Evolutionary conservation across 139 green algal genomes (phyloP).

Genomic region (Micractinium sp.): DNA sequence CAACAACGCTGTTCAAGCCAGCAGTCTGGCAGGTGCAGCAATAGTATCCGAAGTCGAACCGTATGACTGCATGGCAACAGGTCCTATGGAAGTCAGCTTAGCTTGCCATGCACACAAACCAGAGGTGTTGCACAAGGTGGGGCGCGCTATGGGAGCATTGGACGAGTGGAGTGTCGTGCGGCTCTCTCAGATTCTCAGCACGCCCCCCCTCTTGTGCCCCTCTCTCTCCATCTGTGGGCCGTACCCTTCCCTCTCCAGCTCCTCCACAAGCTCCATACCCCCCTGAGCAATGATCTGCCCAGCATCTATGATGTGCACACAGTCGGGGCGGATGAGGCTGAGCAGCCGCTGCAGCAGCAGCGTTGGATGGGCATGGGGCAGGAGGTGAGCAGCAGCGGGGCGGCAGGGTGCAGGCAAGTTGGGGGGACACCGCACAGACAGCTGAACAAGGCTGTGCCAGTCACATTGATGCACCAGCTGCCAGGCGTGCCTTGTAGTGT

Average conservation of each 20-base stretch:
- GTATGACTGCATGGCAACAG: too few relatives aligned
- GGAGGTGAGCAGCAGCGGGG: neutral
- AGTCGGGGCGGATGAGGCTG: neutral
- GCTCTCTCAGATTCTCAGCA: too few relatives aligned
- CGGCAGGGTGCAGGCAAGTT: neutral
- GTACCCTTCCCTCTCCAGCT: slow-evolving; percentile 1
- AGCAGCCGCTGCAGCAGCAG: neutral
- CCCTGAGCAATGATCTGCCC: neutral
- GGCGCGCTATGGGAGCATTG: too few relatives aligned
- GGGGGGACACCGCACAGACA: neutral
- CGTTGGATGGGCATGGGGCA: neutral
- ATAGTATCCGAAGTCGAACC: too few relatives aligned
- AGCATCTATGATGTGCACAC: slow-evolving; percentile 16
- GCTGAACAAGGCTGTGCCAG: neutral
- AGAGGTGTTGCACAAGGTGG: too few relatives aligned
- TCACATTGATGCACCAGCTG: neutral
- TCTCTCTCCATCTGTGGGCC: too few relatives aligned
- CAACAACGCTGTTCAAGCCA: too few relatives aligned
- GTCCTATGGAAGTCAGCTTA: too few relatives aligned
- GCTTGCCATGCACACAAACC: too few relatives aligned
- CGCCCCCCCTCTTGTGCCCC: too few relatives aligned
- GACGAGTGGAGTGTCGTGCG: too few relatives aligned
- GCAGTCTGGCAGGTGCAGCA: too few relatives aligned
- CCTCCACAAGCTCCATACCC: slow-evolving; percentile 1
- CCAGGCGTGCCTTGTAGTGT: neutral